Conservation (phyloP, 805 yeast genomes). For the Wickerhamomyces sydowiorum region DNA sequence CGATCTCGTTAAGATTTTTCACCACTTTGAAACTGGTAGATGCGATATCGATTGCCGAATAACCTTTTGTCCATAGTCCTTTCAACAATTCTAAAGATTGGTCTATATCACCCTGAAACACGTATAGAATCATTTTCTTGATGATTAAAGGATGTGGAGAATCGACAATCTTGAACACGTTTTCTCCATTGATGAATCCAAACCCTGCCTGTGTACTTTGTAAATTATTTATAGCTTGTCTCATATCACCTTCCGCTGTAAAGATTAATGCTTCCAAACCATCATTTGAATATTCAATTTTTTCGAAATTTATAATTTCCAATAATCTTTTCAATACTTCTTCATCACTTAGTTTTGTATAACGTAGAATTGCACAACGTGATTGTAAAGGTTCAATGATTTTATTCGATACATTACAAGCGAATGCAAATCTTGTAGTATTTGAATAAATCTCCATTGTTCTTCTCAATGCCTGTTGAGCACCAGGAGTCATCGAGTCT, state of each 20-base stretch:
- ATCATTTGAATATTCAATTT: slow-evolving; percentile 76
- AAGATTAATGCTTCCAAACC: slow-evolving; percentile 91
- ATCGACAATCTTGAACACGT: slow-evolving; percentile 93
- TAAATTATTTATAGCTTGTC: slow-evolving; percentile 92
- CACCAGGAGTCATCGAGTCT: slow-evolving; percentile 95
- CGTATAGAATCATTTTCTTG: slow-evolving; percentile 56
- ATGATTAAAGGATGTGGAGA: slow-evolving; percentile 92
- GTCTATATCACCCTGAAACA: slow-evolving; percentile 48
- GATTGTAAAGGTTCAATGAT: slow-evolving; percentile 96
- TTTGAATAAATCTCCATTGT: slow-evolving; percentile 95
- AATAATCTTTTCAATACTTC: slow-evolving; percentile 75
- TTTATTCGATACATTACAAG: slow-evolving; percentile 91
- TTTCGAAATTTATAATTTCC: slow-evolving; percentile 63
- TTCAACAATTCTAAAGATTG: slow-evolving; percentile 59
- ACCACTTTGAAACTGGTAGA: slow-evolving; percentile 87
- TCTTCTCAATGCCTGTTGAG: slow-evolving; percentile 90
- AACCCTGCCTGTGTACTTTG: slow-evolving; percentile 95
- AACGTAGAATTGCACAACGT: slow-evolving; percentile 91
- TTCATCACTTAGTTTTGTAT: slow-evolving; percentile 72
- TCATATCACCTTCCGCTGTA: slow-evolving; percentile 98
- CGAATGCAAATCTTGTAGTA: slow-evolving; percentile 97
- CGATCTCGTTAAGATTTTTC: slow-evolving; percentile 63
- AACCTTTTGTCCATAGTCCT: slow-evolving; percentile 82
- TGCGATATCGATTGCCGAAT: slow-evolving; percentile 88
- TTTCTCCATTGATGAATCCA: slow-evolving; percentile 83